Evolutionary conservation across 1,284 basidiomycete species (phyloP), one percentile per base, ranked within the genome.

Genomic region (Ceratobasidium papillatum): DNA sequence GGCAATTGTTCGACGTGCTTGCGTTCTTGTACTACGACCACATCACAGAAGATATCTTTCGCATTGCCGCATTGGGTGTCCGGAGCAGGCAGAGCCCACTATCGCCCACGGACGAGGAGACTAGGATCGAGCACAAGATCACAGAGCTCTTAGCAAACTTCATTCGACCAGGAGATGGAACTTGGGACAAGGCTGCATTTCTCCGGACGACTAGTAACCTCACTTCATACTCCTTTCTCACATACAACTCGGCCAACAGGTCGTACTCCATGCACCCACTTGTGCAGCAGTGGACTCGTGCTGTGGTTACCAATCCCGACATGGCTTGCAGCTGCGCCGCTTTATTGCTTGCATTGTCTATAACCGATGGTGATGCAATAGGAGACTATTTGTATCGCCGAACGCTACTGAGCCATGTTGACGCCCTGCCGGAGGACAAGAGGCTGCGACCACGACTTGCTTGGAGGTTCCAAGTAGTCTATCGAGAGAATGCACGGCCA

Each of bases 261-360:
- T 38, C 47, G 3, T 66, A 52, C n/a, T 51, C 45, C 1, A 66
- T 66, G 14, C 64, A 66, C 25, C 45, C 47, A 3, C 47, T 66
- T 1, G 64, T 66, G 34, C 64, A 52, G 64, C 45, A 66, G 4
- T 66, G 64, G 64, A 22, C 49, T 52, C 64, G 64, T 38, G 52
- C 64, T 3, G 47, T 52, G 7, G 3, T 12, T 14, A 19, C n/a
- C 22, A 9, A 52, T n/a, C 27, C 12, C 3, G 27, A 22, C n/a
- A 17, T n/a, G 38, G 52, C 47, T 2, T 9, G 41, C 25, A 34
- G 30, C 11, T 66, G 47, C 22, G 32, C 22, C 12, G 47, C 47
- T 7, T 34, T 14, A 8, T 27, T 66, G 32, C 64, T 66, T 38
- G 64, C 64, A 7, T 25, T 12, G 59, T 61, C 59, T 8, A 32